A percentile compares a stretch with the other conserved stretches of the same genome.
Conservation (phyloP, 2,329 filamentous ascomycete species). For the Fusarium sp. region DNA sequence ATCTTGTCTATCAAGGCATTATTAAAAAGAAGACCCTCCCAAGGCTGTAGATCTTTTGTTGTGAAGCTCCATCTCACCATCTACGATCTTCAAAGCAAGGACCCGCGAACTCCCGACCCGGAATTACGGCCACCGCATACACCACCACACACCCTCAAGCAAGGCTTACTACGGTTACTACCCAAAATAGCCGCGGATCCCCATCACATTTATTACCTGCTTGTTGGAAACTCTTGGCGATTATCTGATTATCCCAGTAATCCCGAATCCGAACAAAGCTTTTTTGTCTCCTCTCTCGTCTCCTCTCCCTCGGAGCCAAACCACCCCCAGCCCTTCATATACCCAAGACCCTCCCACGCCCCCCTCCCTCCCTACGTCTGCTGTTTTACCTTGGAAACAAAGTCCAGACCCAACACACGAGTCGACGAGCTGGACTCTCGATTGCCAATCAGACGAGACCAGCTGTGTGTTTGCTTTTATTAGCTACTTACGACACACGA, state of each 20-base stretch:
- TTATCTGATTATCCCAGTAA: conserved; percentile 1
- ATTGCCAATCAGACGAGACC: conserved; percentile 24
- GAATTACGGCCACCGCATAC: conserved; percentile 19
- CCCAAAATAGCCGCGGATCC: conserved; percentile 41
- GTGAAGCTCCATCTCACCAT: background rate
- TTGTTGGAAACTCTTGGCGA: conserved; percentile 4
- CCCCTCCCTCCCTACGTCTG: conserved; percentile 16
- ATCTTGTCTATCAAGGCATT: background rate
- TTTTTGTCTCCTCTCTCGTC: background rate
- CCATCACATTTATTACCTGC: conserved; percentile 30
- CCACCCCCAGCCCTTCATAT: conserved; percentile 19
- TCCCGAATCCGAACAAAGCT: background rate
- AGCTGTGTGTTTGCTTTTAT: conserved; percentile 32
- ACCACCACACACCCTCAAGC: background rate
- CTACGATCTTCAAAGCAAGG: conserved; percentile 31
- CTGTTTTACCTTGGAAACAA: conserved; percentile 8
- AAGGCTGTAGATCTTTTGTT: conserved; percentile 22
- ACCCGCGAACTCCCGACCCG: conserved; percentile 31
- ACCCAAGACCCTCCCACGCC: conserved; percentile 12
- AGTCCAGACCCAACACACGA: background rate
- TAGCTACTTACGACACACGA: conserved; percentile 15
- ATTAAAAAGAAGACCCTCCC: conserved; percentile 20
- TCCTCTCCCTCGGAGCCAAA: conserved; percentile 7
- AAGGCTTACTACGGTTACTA: background rate
- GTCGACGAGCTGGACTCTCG: conserved; percentile 35